These are phyloP conservation scores for Murraya koenigii DNA, from an alignment of 345 rosid genomes.

Conservation along the genomic window DNA sequence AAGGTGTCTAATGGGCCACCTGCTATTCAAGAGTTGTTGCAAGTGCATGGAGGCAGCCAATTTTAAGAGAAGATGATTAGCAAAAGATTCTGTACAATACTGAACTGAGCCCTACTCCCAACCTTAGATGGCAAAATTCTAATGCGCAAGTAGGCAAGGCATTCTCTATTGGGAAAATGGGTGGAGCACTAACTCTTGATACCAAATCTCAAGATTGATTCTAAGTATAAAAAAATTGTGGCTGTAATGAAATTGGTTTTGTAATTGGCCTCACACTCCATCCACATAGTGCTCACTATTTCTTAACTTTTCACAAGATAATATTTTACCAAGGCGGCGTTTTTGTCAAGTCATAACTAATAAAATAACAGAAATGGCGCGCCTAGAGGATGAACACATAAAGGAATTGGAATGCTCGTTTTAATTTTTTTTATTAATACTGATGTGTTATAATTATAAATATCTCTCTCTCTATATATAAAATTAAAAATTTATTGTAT, in stretches of 20 bases:
- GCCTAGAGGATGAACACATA: background rate
- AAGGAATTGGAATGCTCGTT: too few relatives aligned
- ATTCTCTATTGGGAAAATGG: background rate
- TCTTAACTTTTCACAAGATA: background rate
- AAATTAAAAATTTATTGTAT: too few relatives aligned
- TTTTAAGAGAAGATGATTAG: background rate
- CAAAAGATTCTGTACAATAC: background rate
- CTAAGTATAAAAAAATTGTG: background rate
- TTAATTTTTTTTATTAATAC: too few relatives aligned
- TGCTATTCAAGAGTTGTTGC: slow-evolving; percentile 6
- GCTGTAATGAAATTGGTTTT: background rate
- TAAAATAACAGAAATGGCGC: background rate
- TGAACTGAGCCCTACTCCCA: too few relatives aligned
- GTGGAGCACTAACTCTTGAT: slow-evolving; percentile 25
- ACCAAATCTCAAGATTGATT: background rate
- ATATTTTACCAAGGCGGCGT: background rate
- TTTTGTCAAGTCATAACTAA: background rate
- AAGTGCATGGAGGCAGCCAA: background rate
- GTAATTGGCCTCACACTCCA: slow-evolving; percentile 8
- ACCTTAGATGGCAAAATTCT: too few relatives aligned
- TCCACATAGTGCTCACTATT: slow-evolving; percentile 9
- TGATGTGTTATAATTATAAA: too few relatives aligned
- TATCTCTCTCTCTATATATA: too few relatives aligned
- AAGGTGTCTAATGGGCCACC: background rate
- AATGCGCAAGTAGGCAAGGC: background rate